Evolutionary conservation across 2,329 filamentous ascomycete species (phyloP), one percentile per base, ranked within the genome.

Genomic region (Neocatenulostroma microsporum): DNA sequence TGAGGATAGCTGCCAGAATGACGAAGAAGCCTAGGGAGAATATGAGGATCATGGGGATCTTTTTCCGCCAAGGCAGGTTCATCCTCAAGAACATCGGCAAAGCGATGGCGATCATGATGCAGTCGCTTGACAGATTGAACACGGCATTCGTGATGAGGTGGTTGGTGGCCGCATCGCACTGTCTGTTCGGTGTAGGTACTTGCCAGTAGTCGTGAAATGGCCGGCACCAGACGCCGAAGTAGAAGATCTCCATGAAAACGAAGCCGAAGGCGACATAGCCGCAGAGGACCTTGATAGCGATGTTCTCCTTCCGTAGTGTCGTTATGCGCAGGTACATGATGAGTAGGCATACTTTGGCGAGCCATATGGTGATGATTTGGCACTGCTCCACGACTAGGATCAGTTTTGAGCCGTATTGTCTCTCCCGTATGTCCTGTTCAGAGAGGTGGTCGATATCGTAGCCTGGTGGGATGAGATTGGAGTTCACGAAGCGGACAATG

Each of bases 1-100:
- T 79, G 12, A 80, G 59, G 5, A 72, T 66, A 9, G 74, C 72
- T 13, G 72, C 70, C 11, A 79, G 57, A 34, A 80, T 74, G 48
- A 70, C 59, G 41, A 75, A 71, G 3, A 70, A 49, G 1, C 76
- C 76, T 2, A 80, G 61, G 2, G 67, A 62, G 52, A 80, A 78
- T 20, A 80, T 66, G 20, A 60, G 62, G 30, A 71, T 64, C 1
- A 80, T 58, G 0, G 74, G 64, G 1, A 70, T 33, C 50, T 79
- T 80, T 38, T 72, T 67, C 40, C 62, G 60, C 38, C 49, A 55
- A 0, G 65, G 66, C 11, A 70, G 44, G 9, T 58, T 53, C 31
- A 65, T 59, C 35, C 61, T 55, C 39, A 69, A 53, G 27, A 70
- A 61, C 35, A 70, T 62, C 3, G 66, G 67, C 19, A 69, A 60